Percentiles rank a stretch among this genome's conserved stretches.
Evolutionary conservation across 163 green algal genomes (phyloP).

Genomic region (Smithsoniella earleae): DNA sequence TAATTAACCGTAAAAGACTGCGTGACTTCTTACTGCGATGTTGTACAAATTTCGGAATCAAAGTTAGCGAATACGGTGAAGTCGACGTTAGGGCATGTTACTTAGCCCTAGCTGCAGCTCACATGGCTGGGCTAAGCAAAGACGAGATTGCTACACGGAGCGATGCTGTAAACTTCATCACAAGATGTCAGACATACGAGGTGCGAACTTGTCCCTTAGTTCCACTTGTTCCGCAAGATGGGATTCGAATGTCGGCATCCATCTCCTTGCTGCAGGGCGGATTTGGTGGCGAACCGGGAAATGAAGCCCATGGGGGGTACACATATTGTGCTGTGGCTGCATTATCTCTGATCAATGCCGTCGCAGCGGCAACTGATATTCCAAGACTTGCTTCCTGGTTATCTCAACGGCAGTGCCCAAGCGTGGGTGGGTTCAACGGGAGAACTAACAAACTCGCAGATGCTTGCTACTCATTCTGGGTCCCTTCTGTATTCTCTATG

Average conservation of each 20-base stretch:
- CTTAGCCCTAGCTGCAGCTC: conserved; percentile 68
- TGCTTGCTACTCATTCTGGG: conserved; percentile 97
- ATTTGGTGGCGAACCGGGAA: conserved; percentile 85
- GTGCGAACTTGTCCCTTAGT: background rate
- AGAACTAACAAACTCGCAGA: conserved; percentile 98
- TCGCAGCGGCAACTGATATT: background rate
- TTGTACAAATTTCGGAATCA: background rate
- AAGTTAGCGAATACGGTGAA: conserved; percentile 61
- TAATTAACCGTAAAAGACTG: conserved; percentile 51
- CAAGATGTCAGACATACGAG: conserved; percentile 69
- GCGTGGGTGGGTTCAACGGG: conserved; percentile 91
- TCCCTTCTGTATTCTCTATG: conserved; percentile 61
- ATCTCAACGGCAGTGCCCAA: conserved; percentile 52
- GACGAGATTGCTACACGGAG: conserved; percentile 42
- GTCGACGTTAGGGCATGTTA: conserved; percentile 86
- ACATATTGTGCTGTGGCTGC: conserved; percentile 87
- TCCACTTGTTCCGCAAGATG: background rate
- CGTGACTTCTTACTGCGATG: conserved; percentile 56
- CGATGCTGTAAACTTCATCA: conserved; percentile 56
- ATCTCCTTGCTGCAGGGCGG: conserved; percentile 59
- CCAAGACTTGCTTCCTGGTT: background rate
- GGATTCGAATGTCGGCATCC: background rate
- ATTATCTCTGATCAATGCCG: conserved; percentile 46
- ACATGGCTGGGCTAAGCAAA: conserved; percentile 67
- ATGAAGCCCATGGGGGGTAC: conserved; percentile 97